These are phyloP conservation scores for Pachyrhizus erosus DNA, from an alignment of 306 rosid genomes.

Conservation along the genomic window DNA sequence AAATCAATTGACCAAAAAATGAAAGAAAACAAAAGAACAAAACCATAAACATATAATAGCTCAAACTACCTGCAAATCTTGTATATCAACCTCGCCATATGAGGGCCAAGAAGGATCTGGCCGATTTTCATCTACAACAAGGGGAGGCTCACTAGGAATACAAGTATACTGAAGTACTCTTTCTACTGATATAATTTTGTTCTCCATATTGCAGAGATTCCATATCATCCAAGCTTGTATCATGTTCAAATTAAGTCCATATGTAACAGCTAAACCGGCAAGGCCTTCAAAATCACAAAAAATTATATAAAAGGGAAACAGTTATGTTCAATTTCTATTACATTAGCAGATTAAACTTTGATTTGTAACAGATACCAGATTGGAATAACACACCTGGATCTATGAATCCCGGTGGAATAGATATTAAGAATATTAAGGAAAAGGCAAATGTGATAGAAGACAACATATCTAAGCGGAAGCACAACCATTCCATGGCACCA, in stretches of 20 bases:
- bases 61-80: conserved; percentile 66
- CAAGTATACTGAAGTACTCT: conserved; percentile 73
- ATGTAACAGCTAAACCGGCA: conserved; percentile 90
- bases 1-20: background rate
- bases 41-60: background rate
- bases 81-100: conserved; percentile 70
- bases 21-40: background rate
- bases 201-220: conserved; percentile 80
- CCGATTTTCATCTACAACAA: conserved; percentile 59
- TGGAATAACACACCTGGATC: conserved; percentile 67
- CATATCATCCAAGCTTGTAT: conserved; percentile 72
- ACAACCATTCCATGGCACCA: conserved; percentile 88
- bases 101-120: conserved; percentile 78
- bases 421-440: conserved; percentile 72
- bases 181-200: conserved; percentile 86
- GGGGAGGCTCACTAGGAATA: conserved; percentile 77
- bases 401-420: conserved; percentile 73
- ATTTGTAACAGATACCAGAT: conserved; percentile 2
- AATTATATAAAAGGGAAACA: background rate
- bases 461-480: conserved; percentile 79
- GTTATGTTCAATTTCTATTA: conserved; percentile 8
- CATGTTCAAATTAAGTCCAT: conserved; percentile 78
- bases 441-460: conserved; percentile 72
- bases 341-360: background rate
- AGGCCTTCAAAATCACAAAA: conserved; percentile 51